Evolutionary conservation across 2,329 filamentous ascomycete genomes (phyloP).

Genomic region (Hypoxylon sp.): DNA sequence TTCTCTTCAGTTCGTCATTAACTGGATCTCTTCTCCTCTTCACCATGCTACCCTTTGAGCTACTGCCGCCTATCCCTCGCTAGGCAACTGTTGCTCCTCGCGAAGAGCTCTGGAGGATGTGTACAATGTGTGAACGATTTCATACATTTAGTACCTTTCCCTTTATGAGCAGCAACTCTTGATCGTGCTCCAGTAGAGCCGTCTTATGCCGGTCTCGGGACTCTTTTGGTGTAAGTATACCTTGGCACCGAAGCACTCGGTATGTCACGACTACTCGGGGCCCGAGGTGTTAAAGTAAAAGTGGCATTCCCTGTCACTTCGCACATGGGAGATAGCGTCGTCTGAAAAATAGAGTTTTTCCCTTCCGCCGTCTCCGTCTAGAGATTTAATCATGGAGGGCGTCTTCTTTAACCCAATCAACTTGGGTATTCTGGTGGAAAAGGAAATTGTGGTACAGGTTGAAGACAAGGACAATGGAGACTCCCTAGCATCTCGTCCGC

Average conservation of each 20-base stretch:
- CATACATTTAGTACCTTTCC: background rate
- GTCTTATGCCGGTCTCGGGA: background rate
- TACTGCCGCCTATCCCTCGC: conserved; percentile 5
- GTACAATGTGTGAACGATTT: conserved; percentile 3
- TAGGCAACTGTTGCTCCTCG: background rate
- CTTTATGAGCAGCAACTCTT: background rate
- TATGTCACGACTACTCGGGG: conserved; percentile 24
- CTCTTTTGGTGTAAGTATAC: conserved; percentile 8
- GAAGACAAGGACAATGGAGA: conserved; percentile 32
- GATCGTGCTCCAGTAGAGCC: background rate
- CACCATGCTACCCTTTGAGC: conserved; percentile 2
- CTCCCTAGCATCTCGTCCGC: conserved; percentile 10
- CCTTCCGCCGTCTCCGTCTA: conserved; percentile 33
- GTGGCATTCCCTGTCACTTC: conserved; percentile 31
- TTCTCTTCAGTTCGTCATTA: conserved; percentile 18
- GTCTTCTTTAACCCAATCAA: conserved; percentile 22
- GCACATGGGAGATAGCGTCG: conserved; percentile 28
- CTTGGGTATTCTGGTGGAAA: conserved; percentile 41
- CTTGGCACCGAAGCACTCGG: conserved; percentile 14
- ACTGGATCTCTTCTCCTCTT: conserved; percentile 17
- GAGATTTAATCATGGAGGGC: conserved; percentile 37
- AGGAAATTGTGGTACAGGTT: conserved; percentile 33
- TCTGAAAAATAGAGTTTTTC: conserved; percentile 41
- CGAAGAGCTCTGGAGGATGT: background rate
- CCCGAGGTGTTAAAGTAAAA: conserved; percentile 30